Evolutionary conservation across 2,329 filamentous ascomycete species (phyloP).

Genomic region (Cryphonectria japonica): DNA sequence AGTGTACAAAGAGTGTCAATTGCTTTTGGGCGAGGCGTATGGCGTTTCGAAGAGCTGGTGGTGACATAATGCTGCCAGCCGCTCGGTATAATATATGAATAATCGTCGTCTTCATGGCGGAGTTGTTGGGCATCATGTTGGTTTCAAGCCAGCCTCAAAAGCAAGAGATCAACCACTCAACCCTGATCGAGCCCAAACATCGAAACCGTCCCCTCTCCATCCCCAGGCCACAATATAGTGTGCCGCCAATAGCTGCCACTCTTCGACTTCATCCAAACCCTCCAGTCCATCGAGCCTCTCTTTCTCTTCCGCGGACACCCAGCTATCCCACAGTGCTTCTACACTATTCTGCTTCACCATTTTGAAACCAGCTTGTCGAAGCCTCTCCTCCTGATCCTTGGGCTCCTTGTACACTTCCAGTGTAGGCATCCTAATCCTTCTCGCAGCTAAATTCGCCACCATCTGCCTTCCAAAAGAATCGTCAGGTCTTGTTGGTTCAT

Average conservation of each 20-base stretch:
- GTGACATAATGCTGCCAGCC: not conserved
- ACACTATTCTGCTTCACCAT: slow-evolving; percentile 49
- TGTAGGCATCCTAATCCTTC: slow-evolving; percentile 84
- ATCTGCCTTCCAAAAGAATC: slow-evolving; percentile 92
- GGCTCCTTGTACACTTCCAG: slow-evolving; percentile 72
- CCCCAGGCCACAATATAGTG: slow-evolving; percentile 95
- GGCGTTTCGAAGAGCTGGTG: slow-evolving; percentile 20
- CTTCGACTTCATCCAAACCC: slow-evolving; percentile 92
- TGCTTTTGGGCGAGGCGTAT: slow-evolving; percentile 27
- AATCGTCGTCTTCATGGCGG: not conserved
- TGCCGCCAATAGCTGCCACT: slow-evolving; percentile 82
- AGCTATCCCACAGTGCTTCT: slow-evolving; percentile 71
- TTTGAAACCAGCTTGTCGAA: slow-evolving; percentile 69
- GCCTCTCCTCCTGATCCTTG: slow-evolving; percentile 67
- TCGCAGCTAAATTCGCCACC: slow-evolving; percentile 82
- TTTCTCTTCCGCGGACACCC: slow-evolving; percentile 74
- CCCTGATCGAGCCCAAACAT: slow-evolving; percentile 24
- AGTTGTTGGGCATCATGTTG: not conserved
- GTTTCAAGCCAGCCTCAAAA: not conserved
- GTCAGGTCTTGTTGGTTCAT: slow-evolving; percentile 84
- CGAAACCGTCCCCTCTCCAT: slow-evolving; percentile 62
- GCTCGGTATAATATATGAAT: not conserved
- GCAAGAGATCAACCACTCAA: not conserved
- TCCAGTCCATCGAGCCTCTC: slow-evolving; percentile 79
- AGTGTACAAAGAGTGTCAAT: slow-evolving; percentile 18